Base-by-base conservation (phyloP, 768 basidiomycete genomes). In the Lactarius hengduanensis region DNA sequence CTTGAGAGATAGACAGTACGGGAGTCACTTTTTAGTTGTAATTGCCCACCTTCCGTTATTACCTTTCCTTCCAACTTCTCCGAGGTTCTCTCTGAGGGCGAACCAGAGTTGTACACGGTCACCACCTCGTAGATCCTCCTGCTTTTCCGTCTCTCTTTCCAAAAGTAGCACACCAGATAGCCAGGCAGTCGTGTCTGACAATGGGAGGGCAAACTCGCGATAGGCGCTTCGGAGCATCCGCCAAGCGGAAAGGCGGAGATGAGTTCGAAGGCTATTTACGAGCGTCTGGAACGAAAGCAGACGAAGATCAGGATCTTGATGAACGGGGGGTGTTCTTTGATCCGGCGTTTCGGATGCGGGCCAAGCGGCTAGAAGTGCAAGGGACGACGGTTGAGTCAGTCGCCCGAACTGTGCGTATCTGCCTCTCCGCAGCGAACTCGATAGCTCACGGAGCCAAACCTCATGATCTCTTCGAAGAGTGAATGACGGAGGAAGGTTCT, bases 371-470 rank as follows among this genome's bases (percentile, higher is more conserved):
- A 69, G 22, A 15, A 43, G 45, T 30, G 7, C 36, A 20, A 69
- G 65, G 15, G 62, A 38, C 5, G 43, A 20, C 22, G 11, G 41
- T 43, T 58, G 69, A 7, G 66, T 68, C 41, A 69, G 47, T 8
- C 55, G 34, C 9, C 56, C 57, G 54, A 68, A 62, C 18, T 57
- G 59, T 43, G 56, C 41, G 38, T 63, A 69, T 62, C 45, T 45
- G 13, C 54, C 22, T 20, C 69, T 61, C 15, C 62, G 82, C 22
- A 91, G 76, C 67, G 80, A 79, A 34, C 76, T 75, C 4, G 88
- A 80, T 16, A 92, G 61, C 0, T 78, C 73, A 8, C 72, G 73
- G 20, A 91, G 77, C 90, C 90, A 92, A 18, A 57, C 63, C 20
- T 77, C 73, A 0, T 77, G 76, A 3, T 74, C 72, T 2, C 79